Conservation (phyloP, 2,329 filamentous ascomycete species). For the Arthroderma sp. region DNA sequence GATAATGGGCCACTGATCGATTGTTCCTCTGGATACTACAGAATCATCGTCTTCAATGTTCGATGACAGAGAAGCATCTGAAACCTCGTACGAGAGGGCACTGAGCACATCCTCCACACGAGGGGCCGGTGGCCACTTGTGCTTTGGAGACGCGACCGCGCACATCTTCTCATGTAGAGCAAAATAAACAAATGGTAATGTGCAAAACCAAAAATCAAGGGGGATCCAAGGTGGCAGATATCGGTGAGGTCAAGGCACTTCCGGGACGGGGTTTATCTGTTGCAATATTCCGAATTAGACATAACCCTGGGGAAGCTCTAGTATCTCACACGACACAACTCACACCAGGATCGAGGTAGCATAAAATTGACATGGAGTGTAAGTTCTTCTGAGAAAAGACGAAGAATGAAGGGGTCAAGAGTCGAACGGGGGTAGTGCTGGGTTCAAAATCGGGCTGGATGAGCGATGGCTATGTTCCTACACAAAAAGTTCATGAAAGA, state of each 20-base stretch:
- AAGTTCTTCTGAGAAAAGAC: not conserved
- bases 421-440: not conserved
- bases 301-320: slow-evolving; percentile 12
- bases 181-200: slow-evolving; percentile 5
- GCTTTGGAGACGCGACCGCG: slow-evolving; percentile 19
- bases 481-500: not conserved
- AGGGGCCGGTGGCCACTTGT: slow-evolving; percentile 33
- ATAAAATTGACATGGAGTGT: slow-evolving; percentile 1
- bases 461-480: not conserved
- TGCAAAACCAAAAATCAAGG: slow-evolving; percentile 5
- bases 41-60: slow-evolving; percentile 9
- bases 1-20: slow-evolving; percentile 37
- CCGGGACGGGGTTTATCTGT: slow-evolving; percentile 12
- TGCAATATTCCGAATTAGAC: slow-evolving; percentile 12
- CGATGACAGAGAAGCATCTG: slow-evolving; percentile 20
- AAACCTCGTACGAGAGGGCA: slow-evolving; percentile 32
- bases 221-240: slow-evolving; percentile 5
- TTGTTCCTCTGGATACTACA: slow-evolving; percentile 26
- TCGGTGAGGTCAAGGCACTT: slow-evolving; percentile 10
- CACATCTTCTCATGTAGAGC: slow-evolving; percentile 8
- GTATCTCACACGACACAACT: slow-evolving; percentile 11
- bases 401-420: not conserved
- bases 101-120: slow-evolving; percentile 35
- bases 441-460: not conserved
- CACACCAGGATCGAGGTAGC: slow-evolving; percentile 9